phyloP scores from a whole-genome alignment of 768 basidiomycete species.

The Hericium coralloides region DNA sequence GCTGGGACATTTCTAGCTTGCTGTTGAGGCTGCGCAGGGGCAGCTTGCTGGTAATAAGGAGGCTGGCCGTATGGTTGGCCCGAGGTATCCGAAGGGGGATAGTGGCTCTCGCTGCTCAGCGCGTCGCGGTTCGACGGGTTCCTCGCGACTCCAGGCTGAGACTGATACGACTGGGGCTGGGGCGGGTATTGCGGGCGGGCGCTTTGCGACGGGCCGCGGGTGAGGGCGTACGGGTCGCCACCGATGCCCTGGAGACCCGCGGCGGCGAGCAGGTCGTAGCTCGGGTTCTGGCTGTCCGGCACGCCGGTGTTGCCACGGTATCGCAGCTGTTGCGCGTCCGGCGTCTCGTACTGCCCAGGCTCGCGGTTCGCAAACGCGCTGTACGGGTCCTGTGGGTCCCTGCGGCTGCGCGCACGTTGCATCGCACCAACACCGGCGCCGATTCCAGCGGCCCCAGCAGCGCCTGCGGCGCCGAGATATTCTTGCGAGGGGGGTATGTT shows the following conservation, averaged over 20 bases:
- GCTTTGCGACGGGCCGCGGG: constrained; percentile 4
- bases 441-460: constrained; percentile 29
- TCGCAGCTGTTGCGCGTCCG: constrained; percentile 9
- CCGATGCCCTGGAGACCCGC: constrained; percentile 5
- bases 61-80: neutral
- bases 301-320: neutral
- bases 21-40: neutral
- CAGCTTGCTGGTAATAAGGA: neutral
- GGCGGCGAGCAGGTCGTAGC: constrained; percentile 10
- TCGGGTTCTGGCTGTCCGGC: neutral
- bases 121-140: constrained; percentile 13
- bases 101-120: constrained; percentile 3
- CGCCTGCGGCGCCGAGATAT: constrained; percentile 21
- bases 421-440: constrained; percentile 22
- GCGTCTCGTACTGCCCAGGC: constrained; percentile 16
- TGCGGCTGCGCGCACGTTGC: constrained; percentile 22
- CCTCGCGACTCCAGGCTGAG: constrained; percentile 1
- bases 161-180: neutral
- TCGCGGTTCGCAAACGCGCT: constrained; percentile 28
- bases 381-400: constrained; percentile 27
- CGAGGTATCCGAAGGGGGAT: constrained; percentile 1
- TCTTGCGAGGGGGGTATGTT: constrained; percentile 29
- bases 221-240: constrained; percentile 12
- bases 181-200: neutral
- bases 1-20: neutral